Evolutionary conservation across 169 alveolate genomes (phyloP).

Genomic region (Plasmodium reichenowi): DNA sequence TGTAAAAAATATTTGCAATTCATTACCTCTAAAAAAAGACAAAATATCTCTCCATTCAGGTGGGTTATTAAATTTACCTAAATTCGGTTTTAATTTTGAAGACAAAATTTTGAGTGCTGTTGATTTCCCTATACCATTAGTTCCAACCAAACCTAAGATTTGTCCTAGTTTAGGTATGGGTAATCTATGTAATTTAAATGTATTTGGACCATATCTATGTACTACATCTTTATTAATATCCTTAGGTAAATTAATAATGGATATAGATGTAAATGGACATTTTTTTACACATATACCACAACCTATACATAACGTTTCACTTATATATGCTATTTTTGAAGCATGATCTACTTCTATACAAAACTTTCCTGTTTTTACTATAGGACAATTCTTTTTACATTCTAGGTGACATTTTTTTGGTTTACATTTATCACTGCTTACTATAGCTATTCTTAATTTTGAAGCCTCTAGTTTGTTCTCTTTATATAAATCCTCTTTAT

Average conservation of each 20-base stretch:
- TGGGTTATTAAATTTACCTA: slow-evolving; percentile 96
- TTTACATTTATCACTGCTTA: slow-evolving; percentile 97
- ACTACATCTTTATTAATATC: slow-evolving; percentile 92
- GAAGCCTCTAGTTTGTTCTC: slow-evolving; percentile 89
- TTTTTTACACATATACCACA: slow-evolving; percentile 99
- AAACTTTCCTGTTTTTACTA: slow-evolving; percentile 96
- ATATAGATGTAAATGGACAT: slow-evolving; percentile 99
- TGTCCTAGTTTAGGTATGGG: slow-evolving; percentile 99
- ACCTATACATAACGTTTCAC: slow-evolving; percentile 99
- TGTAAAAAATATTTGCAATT: slow-evolving; percentile 96
- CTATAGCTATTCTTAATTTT: slow-evolving; percentile 97
- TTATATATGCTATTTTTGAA: slow-evolving; percentile 95
- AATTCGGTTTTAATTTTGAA: slow-evolving; percentile 98
- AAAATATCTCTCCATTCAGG: slow-evolving; percentile 98
- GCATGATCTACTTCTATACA: slow-evolving; percentile 98
- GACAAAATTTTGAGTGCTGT: slow-evolving; percentile 97
- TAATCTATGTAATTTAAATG: slow-evolving; percentile 98
- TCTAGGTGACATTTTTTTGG: slow-evolving; percentile 98
- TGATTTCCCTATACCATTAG: slow-evolving; percentile 98
- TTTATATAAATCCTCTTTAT: slow-evolving; percentile 70
- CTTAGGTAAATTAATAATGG: slow-evolving; percentile 98
- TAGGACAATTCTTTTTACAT: slow-evolving; percentile 94
- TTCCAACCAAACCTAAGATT: slow-evolving; percentile 93
- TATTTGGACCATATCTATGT: slow-evolving; percentile 98
- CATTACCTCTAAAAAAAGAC: slow-evolving; percentile 97